Percentiles rank a stretch among this genome's conserved stretches.
Conservation (phyloP, 1,284 basidiomycete species). For the Meira miltonrushii region DNA sequence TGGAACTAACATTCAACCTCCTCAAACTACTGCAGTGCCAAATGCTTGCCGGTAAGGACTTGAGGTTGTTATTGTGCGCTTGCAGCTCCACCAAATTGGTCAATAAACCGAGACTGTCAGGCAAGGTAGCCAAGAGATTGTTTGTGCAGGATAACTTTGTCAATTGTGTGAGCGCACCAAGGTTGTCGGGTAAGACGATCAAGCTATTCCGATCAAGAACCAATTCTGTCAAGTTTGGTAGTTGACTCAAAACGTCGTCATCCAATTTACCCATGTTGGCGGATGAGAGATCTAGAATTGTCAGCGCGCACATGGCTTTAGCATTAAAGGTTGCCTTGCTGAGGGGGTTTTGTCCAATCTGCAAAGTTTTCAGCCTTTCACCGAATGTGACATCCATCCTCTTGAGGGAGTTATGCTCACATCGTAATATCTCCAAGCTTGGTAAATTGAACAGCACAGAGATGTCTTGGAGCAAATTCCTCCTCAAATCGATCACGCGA, state of each 20-base stretch:
- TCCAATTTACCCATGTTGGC: constrained; percentile 83
- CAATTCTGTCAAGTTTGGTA: constrained; percentile 39
- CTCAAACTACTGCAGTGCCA: constrained; percentile 78
- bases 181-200: constrained; percentile 72
- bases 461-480: constrained; percentile 43
- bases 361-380: constrained; percentile 28
- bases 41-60: constrained; percentile 67
- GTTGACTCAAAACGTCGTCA: constrained; percentile 54
- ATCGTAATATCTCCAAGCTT: constrained; percentile 35
- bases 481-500: constrained; percentile 43
- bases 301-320: constrained; percentile 57
- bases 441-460: constrained; percentile 37
- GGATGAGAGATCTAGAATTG: constrained; percentile 78
- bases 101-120: constrained; percentile 70
- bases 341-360: constrained; percentile 46
- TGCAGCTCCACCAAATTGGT: constrained; percentile 73
- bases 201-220: constrained; percentile 62
- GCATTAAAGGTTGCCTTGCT: constrained; percentile 43
- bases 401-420: constrained; percentile 47
- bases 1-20: constrained; percentile 81
- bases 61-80: constrained; percentile 86
- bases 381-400: constrained; percentile 37
- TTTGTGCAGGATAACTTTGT: constrained; percentile 77
- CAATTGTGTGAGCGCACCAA: constrained; percentile 70
- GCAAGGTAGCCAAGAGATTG: constrained; percentile 76